phyloP scores from a whole-genome alignment of 2,329 filamentous ascomycete genomes.

The Phoma sp. region DNA sequence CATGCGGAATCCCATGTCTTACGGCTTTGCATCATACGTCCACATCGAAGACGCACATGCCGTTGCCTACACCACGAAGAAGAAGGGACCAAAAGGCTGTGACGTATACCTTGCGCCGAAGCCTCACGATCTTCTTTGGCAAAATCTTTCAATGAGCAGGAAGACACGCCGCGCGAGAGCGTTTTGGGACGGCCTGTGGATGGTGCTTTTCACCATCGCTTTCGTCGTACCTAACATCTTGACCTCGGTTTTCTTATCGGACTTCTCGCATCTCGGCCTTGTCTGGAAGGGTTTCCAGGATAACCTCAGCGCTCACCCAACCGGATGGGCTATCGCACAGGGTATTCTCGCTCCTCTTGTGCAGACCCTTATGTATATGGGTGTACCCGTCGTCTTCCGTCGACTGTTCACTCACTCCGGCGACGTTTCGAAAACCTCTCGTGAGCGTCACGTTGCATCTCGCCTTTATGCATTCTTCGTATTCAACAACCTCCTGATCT shows the following conservation, averaged over 20 bases:
- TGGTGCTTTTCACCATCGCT: conserved; percentile 77
- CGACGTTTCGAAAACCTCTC: conserved; percentile 88
- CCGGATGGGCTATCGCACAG: conserved; percentile 85
- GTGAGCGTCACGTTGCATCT: conserved; percentile 87
- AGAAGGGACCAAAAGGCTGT: conserved; percentile 79
- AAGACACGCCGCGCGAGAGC: conserved; percentile 73
- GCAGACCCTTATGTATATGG: conserved; percentile 83
- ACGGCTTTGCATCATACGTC: conserved; percentile 92
- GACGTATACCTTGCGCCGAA: conserved; percentile 80
- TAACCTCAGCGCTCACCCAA: conserved; percentile 68
- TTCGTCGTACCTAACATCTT: conserved; percentile 93
- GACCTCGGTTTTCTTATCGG: conserved; percentile 91
- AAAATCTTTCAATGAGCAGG: conserved; percentile 80
- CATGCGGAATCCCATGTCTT: conserved; percentile 85
- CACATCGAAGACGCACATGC: conserved; percentile 86
- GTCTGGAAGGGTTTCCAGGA: conserved; percentile 80
- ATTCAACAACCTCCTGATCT: conserved; percentile 94
- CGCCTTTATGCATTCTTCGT: conserved; percentile 97
- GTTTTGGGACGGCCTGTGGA: conserved; percentile 84
- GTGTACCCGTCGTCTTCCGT: conserved; percentile 89
- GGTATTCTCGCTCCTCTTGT: conserved; percentile 89
- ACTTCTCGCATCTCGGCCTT: conserved; percentile 78
- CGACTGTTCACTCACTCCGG: conserved; percentile 82
- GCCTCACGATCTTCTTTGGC: conserved; percentile 94
- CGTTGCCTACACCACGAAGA: conserved; percentile 77